phyloP scores from a whole-genome alignment of 345 rosid species.

The Gossypium australe region DNA sequence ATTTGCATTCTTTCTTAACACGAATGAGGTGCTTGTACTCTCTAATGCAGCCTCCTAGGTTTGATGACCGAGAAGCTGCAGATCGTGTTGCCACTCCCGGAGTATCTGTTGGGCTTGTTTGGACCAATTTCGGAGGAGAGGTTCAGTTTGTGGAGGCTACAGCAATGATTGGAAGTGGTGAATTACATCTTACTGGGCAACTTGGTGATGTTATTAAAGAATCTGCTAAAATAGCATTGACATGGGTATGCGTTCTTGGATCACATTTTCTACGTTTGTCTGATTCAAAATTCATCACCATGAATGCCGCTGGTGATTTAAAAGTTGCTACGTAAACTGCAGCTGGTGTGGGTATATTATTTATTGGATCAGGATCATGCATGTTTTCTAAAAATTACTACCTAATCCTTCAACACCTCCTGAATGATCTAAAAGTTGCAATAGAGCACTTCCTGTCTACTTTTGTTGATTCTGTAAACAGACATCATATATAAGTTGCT shows the following conservation, averaged over 20 bases:
- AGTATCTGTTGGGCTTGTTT: conserved; percentile 90
- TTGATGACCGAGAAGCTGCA: conserved; percentile 88
- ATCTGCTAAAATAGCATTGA: conserved; percentile 94
- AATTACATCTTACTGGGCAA: conserved; percentile 93
- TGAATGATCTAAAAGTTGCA: background rate
- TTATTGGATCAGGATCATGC: background rate
- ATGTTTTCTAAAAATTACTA: background rate
- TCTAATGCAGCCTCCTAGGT: conserved; percentile 82
- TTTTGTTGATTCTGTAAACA: background rate
- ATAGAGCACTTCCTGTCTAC: background rate
- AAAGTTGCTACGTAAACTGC: background rate
- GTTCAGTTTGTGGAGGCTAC: conserved; percentile 97
- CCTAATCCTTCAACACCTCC: background rate
- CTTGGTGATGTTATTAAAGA: conserved; percentile 99
- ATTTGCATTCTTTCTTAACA: conserved; percentile 10
- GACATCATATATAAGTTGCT: background rate
- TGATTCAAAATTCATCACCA: background rate
- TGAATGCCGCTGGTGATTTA: background rate
- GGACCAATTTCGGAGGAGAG: conserved; percentile 98
- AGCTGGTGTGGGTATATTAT: background rate
- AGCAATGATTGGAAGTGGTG: conserved; percentile 87
- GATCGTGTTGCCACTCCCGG: conserved; percentile 96
- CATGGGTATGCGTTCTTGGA: conserved; percentile 64
- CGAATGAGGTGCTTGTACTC: conserved; percentile 4
- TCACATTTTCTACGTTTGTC: background rate